Evolutionary conservation across 2,329 filamentous ascomycete species (phyloP).

Genomic region (Myriosclerotinia scirpicola): DNA sequence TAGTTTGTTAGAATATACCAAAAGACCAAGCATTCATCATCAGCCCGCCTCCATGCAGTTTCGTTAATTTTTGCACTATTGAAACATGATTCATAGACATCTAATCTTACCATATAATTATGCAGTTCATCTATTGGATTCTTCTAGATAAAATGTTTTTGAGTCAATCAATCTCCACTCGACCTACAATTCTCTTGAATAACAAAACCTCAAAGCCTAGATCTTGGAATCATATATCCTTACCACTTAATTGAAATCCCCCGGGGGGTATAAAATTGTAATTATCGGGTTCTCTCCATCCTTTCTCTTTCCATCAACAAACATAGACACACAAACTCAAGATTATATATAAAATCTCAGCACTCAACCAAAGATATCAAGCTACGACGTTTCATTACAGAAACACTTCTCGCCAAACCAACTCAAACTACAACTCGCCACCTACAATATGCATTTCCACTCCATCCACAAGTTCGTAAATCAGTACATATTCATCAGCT

Average conservation of each 20-base stretch:
- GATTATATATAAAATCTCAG: not conserved
- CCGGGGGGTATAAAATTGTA: not conserved
- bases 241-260: not conserved
- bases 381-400: not conserved
- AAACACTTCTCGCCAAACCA: not conserved
- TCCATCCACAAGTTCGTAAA: not conserved
- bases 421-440: not conserved
- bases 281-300: not conserved
- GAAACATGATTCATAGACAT: not conserved
- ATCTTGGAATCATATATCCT: not conserved
- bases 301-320: not conserved
- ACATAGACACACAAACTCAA: not conserved
- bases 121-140: not conserved
- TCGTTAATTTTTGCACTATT: not conserved
- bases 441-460: not conserved
- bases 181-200: not conserved
- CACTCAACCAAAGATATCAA: not conserved
- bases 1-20: not conserved
- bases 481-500: conserved; percentile 8
- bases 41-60: not conserved
- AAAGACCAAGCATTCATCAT: not conserved
- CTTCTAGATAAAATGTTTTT: not conserved
- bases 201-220: too few species aligned
- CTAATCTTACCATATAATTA: not conserved
- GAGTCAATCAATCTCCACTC: not conserved